A percentile compares a stretch with the other conserved stretches of the same genome.
Conservation (phyloP, 805 yeast species). For the Yarrowia divulgata region DNA sequence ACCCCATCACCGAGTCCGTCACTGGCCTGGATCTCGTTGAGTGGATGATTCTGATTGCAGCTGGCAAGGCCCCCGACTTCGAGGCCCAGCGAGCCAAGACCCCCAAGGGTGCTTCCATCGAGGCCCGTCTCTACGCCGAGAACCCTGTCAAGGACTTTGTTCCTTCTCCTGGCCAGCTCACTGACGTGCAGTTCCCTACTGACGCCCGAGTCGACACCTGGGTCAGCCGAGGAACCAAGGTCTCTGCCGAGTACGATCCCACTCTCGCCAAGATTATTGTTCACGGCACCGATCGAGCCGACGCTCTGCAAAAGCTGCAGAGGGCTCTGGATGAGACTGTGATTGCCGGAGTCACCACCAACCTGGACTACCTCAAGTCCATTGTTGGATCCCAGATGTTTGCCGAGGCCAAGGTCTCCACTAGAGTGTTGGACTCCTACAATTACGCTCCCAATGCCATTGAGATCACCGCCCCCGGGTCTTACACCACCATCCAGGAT, state of each 20-base stretch:
- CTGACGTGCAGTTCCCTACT: conserved; percentile 81
- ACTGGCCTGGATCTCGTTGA: conserved; percentile 95
- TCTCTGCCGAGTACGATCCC: conserved; percentile 95
- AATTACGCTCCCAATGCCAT: conserved; percentile 82
- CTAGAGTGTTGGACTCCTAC: conserved; percentile 84
- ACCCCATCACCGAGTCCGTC: conserved; percentile 94
- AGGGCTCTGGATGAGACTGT: conserved; percentile 85
- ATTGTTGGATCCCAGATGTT: conserved; percentile 87
- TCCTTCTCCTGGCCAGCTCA: conserved; percentile 95
- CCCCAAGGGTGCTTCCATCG: conserved; percentile 91
- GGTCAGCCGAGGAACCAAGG: conserved; percentile 85
- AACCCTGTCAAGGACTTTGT: conserved; percentile 93
- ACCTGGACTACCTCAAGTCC: conserved; percentile 85
- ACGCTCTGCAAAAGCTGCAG: conserved; percentile 78
- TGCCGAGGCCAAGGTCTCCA: conserved; percentile 79
- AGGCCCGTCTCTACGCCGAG: conserved; percentile 95
- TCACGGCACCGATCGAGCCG: conserved; percentile 86
- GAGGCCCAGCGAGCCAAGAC: conserved; percentile 56
- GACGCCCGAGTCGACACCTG: conserved; percentile 96
- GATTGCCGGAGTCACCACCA: conserved; percentile 86
- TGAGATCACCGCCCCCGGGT: conserved; percentile 88
- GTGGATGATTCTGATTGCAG: conserved; percentile 94
- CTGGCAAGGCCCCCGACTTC: conserved; percentile 85
- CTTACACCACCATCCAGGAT: conserved; percentile 95
- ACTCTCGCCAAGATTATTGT: conserved; percentile 96